Evolutionary conservation across 345 rosid genomes (phyloP), one percentile per base, ranked within the genome.

Genomic region (Citrus medica): DNA sequence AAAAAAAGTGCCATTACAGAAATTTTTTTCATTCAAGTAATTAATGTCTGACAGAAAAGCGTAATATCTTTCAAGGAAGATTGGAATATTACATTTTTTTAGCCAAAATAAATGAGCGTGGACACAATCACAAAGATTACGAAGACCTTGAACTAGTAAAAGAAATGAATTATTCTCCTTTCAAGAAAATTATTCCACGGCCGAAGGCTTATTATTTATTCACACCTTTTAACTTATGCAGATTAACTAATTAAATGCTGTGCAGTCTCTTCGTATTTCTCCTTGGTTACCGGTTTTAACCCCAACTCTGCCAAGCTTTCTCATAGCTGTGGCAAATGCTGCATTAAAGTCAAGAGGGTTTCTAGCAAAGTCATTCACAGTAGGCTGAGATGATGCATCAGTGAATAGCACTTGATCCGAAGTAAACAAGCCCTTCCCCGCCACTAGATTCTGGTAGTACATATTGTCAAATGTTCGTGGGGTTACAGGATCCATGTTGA

Each of bases 241-340:
- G 21, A 55, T 28, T 32, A 21, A 19, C 22, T 19, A 88, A 78
- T 91, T 87, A 75, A 93, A 86, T 56, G 78, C 76, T n/a, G 91
- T 55, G 86, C 97, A 93, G 28, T 89, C 98, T 32, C 28, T 82
- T 33, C 99, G 84, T 64, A 93, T 91, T 81, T 87, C 83, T 66
- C 98, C 98, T 76, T 84, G 78, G 2, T 62, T 83, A 17, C 96
- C 90, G n/a, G 90, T 89, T 83, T 89, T 90, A 67, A 89, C 85
- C 0, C 91, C 92, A 25, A 85, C 90, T 68, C 97, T 91, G 19
- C 99, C 99, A 3, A 92, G 97, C 69, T 90, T 92, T 82, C 80
- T 88, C 95, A 96, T 94, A 1, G 97, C 93, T 0, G 80, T 33
- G 21, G 2, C 69, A 61, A 96, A 96, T 17, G 98, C 98, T 4